Conservation (phyloP, 768 basidiomycete genomes). For the Boletus subparvulus region DNA sequence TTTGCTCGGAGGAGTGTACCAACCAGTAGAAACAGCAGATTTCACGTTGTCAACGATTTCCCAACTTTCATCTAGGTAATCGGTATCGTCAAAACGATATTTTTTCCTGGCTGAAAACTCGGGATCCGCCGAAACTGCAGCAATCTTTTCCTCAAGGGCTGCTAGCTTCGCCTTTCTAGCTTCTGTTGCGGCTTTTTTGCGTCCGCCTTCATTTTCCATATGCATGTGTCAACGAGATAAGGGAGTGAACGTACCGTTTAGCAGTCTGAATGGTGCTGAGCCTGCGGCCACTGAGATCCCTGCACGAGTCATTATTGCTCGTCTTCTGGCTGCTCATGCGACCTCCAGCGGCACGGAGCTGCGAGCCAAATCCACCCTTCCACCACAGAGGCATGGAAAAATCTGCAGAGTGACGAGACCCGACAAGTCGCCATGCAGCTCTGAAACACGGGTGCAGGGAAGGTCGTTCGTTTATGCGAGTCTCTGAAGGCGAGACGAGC, state of each 20-base stretch:
- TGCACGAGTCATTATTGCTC: slow-evolving; percentile 90
- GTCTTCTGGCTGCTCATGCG: slow-evolving; percentile 97
- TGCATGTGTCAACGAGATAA: slow-evolving; percentile 26
- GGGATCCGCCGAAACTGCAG: slow-evolving; percentile 38
- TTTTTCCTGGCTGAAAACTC: slow-evolving; percentile 69
- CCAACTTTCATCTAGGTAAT: slow-evolving; percentile 87
- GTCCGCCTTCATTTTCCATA: slow-evolving; percentile 79
- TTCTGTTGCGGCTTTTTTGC: slow-evolving; percentile 74
- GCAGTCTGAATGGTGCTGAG: slow-evolving; percentile 96
- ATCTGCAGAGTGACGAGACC: slow-evolving; percentile 67
- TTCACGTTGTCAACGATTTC: slow-evolving; percentile 91
- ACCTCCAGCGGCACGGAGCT: slow-evolving; percentile 94
- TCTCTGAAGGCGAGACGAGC: slow-evolving; percentile 33
- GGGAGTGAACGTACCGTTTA: slow-evolving; percentile 63
- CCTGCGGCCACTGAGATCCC: slow-evolving; percentile 87
- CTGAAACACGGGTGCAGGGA: slow-evolving; percentile 40
- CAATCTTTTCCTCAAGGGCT: slow-evolving; percentile 76
- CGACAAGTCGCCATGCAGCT: slow-evolving; percentile 32
- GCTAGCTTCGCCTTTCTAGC: slow-evolving; percentile 82
- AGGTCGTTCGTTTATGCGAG: slow-evolving; percentile 40
- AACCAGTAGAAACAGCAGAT: slow-evolving; percentile 84
- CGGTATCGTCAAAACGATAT: slow-evolving; percentile 87
- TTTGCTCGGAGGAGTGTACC: slow-evolving; percentile 19
- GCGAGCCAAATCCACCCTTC: slow-evolving; percentile 96
- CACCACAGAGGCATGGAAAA: slow-evolving; percentile 74